These are phyloP conservation scores for Ascochyta clinopodiicola DNA, from an alignment of 2,329 filamentous ascomycete genomes.

Conservation along the genomic window DNA sequence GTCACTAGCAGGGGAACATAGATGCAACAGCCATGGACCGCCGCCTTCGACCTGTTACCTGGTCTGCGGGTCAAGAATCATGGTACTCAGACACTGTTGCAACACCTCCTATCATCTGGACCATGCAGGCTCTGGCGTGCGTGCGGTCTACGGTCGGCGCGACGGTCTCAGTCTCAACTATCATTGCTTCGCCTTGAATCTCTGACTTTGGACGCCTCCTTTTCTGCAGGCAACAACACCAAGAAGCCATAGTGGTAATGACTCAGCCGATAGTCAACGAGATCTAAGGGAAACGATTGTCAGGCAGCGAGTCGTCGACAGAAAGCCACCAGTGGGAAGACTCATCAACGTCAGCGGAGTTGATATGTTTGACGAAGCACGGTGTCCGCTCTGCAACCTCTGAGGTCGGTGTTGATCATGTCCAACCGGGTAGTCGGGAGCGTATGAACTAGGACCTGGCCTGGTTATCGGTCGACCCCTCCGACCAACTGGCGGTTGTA, in stretches of 20 bases:
- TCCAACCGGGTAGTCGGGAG: slow-evolving; percentile 38
- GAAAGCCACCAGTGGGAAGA: background rate
- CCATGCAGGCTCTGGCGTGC: slow-evolving; percentile 20
- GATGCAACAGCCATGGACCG: slow-evolving; percentile 13
- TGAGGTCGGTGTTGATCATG: slow-evolving; percentile 12
- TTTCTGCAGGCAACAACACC: background rate
- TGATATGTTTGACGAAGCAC: slow-evolving; percentile 26
- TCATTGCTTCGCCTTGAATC: slow-evolving; percentile 1
- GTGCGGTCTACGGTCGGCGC: slow-evolving; percentile 21
- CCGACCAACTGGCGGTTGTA: slow-evolving; percentile 36
- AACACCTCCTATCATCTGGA: slow-evolving; percentile 19
- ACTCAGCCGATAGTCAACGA: slow-evolving; percentile 4
- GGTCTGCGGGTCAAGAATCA: slow-evolving; percentile 22
- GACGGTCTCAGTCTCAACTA: slow-evolving; percentile 14
- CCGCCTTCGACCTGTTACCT: slow-evolving; percentile 19
- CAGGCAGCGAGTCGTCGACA: background rate
- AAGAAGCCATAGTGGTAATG: background rate
- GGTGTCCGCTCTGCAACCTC: slow-evolving; percentile 21
- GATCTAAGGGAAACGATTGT: background rate
- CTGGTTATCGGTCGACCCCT: slow-evolving; percentile 25
- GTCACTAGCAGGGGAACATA: slow-evolving; percentile 21
- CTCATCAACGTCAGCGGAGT: background rate
- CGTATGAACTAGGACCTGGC: slow-evolving; percentile 9
- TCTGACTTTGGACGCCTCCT: background rate
- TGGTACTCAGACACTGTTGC: slow-evolving; percentile 32